Evolutionary conservation across 371 early-diverging fungal genomes (phyloP).

Genomic region (Zopfochytrium polystomum): DNA sequence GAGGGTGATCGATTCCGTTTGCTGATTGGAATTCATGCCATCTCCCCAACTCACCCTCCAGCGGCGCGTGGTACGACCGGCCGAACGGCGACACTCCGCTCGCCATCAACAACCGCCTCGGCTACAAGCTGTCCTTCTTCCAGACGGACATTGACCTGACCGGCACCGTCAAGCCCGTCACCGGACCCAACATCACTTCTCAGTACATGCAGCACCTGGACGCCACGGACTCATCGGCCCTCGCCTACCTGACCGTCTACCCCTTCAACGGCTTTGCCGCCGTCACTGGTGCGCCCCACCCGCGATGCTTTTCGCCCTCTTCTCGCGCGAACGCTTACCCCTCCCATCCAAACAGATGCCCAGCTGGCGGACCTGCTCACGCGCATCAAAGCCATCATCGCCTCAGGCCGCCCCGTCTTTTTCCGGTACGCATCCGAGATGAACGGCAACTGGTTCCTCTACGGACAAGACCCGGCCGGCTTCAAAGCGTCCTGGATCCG

Average conservation of each 20-base stretch:
- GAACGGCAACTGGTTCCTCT: no score
- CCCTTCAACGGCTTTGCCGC: conserved; percentile 30
- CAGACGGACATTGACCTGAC: no score
- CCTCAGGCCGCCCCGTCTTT: conserved; percentile 23
- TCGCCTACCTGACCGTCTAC: conserved; percentile 37
- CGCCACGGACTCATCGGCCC: conserved; percentile 28
- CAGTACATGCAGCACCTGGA: conserved; percentile 25
- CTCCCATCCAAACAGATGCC: conserved; percentile 18
- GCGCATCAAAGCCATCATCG: conserved; percentile 10
- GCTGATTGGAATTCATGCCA: no score
- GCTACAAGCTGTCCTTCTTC: conserved; percentile 30
- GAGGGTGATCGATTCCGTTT: no score
- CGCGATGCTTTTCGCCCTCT: no score
- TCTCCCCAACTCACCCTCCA: conserved; percentile 3
- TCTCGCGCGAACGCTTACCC: background rate
- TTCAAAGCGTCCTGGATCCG: conserved; percentile 29
- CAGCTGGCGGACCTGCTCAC: conserved; percentile 22
- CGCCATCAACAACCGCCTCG: conserved; percentile 21
- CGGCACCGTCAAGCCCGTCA: conserved; percentile 70
- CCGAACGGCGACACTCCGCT: conserved; percentile 30
- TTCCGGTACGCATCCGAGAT: no score
- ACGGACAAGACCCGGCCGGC: conserved; percentile 29
- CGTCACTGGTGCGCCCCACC: conserved; percentile 21
- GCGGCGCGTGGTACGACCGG: conserved; percentile 40
- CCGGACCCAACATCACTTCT: conserved; percentile 10